Percentiles rank a stretch among this genome's conserved stretches.
phyloP scores from a whole-genome alignment of 1,284 basidiomycete species.

The Pyrrhoderma lamaoense region DNA sequence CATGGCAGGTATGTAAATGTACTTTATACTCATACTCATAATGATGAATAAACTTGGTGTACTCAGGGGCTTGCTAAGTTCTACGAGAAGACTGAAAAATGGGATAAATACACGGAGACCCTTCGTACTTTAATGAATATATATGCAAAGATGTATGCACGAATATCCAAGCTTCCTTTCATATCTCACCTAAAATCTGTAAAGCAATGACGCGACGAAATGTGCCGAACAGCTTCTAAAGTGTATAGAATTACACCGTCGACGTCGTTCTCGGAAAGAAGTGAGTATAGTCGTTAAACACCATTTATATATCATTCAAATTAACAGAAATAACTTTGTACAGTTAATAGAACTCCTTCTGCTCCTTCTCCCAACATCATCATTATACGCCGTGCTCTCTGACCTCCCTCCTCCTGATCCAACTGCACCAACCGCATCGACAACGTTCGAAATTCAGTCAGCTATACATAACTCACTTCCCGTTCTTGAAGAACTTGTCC shows the following conservation, averaged over 20 bases:
- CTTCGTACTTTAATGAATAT: slow-evolving; percentile 48
- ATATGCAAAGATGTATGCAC: slow-evolving; percentile 49
- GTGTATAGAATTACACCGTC: slow-evolving; percentile 56
- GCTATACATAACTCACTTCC: slow-evolving; percentile 66
- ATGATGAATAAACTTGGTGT: not conserved
- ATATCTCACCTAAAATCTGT: slow-evolving; percentile 16
- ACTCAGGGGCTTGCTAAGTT: slow-evolving; percentile 65
- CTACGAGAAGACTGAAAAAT: slow-evolving; percentile 56
- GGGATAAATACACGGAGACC: slow-evolving; percentile 52
- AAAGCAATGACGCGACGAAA: slow-evolving; percentile 70
- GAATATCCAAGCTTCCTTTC: not conserved
- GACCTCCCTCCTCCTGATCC: slow-evolving; percentile 68
- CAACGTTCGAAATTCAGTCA: slow-evolving; percentile 49
- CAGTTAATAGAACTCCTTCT: slow-evolving; percentile 65
- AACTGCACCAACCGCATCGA: slow-evolving; percentile 60
- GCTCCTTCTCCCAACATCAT: slow-evolving; percentile 71
- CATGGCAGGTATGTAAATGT: slow-evolving; percentile 61
- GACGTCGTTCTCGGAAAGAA: slow-evolving; percentile 54
- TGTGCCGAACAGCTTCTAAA: slow-evolving; percentile 77
- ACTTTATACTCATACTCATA: not conserved
- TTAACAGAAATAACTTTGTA: slow-evolving; percentile 2
- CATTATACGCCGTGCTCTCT: slow-evolving; percentile 57
- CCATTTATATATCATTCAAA: slow-evolving; percentile 10
- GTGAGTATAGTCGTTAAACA: too few relatives aligned
- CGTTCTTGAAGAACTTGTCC: slow-evolving; percentile 60